Base-by-base conservation (phyloP, 495 filamentous ascomycete genomes). In the Elaphomyces granulatus region DNA sequence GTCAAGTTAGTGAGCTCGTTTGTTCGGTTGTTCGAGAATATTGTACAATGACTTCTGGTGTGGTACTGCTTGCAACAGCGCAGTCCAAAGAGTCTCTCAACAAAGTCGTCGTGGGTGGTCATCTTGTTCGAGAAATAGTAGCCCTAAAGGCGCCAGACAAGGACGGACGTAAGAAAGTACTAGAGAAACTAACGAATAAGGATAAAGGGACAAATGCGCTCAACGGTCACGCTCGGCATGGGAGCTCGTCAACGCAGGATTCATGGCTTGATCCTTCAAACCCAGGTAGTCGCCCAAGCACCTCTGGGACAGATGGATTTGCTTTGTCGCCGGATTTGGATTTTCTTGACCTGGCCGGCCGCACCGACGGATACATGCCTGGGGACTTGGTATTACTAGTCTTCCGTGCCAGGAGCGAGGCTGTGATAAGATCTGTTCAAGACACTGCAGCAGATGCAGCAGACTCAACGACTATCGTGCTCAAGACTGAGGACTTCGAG, bases 331-430 rank as follows among this genome's bases (percentile, higher is more conserved):
- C 70, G 1, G 67, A 80, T n/a, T 74, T 98, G 8, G 90, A 98
- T 56, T 81, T 94, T 39, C 77, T 96, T 12, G 87, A 95, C 38
- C 66, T 96, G 36, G 86, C 92, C 3, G 85, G 87, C 14, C 77
- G 83, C 49, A 96, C 87, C 0, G 90, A 98, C 49, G 90, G 90
- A 2, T 98, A 94, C 55, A 94, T 94, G 86, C 90, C 90, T 0
- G 90, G 87, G 2, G 90, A 98, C 57, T 68, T 98, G 34, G 75
- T 82, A 12, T 67, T 94, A 0, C 74, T 95, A 16, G 78, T 93
- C 21, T 77, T 83, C 34, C 77, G 90, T 40, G 90, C 90, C 9
- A 75, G 88, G 34, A 93, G 80, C 52, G 90, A 96, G 61, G 83
- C 87, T 8, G 67, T 96, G 1, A 90, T 94, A 40, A 77, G 87